Evolutionary conservation across 1,139 yeast species (phyloP), one percentile per base, ranked within the genome.

Genomic region (Blastobotrys raffinosifermentans): DNA sequence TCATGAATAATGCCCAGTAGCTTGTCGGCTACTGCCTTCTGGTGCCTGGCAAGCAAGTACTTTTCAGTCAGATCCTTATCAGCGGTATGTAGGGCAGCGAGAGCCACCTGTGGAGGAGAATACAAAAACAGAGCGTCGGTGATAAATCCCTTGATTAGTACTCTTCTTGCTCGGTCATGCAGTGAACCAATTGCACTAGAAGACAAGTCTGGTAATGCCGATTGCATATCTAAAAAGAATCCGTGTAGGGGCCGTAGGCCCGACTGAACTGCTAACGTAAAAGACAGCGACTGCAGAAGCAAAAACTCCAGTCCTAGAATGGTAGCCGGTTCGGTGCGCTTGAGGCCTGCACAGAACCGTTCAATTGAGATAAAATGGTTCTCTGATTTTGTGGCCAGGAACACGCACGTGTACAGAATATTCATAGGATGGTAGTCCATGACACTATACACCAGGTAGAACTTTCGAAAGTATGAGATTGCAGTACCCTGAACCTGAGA

Each of bases 101-200:
- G 65, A 0, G 97, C 96, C 26, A 91, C 83, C 53, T 91, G 98
- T 1, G 98, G 96, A 2, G 98, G 98, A 0, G 97, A 80, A 58
- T 67, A 91, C 22, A 78, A 64, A 51, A 86, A 89, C 11, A 72
- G 66, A 3, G 75, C 89, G 55, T 89, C 95, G 20, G 93, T 77
- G 31, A 83, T 64, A 34, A 87, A 59, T 0, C 83, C 72, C 14
- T 78, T 80, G 32, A 77, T 73, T 5, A 86, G 68, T 61, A 79
- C 64, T 21, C 66, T 68, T 49, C 81, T 75, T 2, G 94, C 85
- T 26, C 67, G 63, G 51, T 85, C 94, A 57, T 84, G 85, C 31
- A 64, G 43, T 9, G 47, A 39, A 8, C 66, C 67, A 25, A 66
- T 41, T 26, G 49, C 46, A n/a, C 37, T 44, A 2, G 43, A 38